These are phyloP conservation scores for Neofusicoccum ribis DNA, from an alignment of 2,329 filamentous ascomycete genomes.

Conservation along the genomic window DNA sequence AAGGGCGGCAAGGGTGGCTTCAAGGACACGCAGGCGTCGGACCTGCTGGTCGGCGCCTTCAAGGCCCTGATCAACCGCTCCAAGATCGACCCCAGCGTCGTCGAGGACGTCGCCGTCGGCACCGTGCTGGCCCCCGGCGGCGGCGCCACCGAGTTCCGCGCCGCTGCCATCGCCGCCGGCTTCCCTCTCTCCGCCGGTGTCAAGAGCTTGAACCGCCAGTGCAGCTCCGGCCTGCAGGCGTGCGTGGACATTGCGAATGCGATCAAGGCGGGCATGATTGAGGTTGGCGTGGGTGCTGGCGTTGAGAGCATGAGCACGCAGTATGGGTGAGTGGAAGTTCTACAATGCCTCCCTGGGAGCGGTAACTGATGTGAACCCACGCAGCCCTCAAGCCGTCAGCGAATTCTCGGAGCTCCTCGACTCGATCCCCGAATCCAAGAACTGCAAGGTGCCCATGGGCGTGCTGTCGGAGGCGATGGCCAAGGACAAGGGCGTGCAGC, in stretches of 20 bases:
- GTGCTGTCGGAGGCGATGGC: conserved; percentile 93
- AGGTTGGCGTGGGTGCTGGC: conserved; percentile 88
- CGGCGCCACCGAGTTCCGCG: conserved; percentile 95
- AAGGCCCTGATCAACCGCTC: conserved; percentile 74
- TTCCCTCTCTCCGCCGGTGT: conserved; percentile 86
- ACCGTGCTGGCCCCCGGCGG: conserved; percentile 89
- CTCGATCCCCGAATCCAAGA: conserved; percentile 74
- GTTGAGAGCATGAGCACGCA: conserved; percentile 95
- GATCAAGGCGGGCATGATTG: conserved; percentile 89
- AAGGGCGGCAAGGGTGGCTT: conserved; percentile 91
- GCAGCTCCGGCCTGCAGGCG: conserved; percentile 88
- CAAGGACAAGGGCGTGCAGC: conserved; percentile 72
- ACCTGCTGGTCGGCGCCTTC: conserved; percentile 82
- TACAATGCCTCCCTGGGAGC: conserved; percentile 51
- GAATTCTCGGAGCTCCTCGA: conserved; percentile 93
- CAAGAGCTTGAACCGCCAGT: conserved; percentile 88
- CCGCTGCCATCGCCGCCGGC: conserved; percentile 84
- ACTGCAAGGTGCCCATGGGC: conserved; percentile 98
- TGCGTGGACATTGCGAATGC: conserved; percentile 93
- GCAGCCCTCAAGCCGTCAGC: conserved; percentile 69
- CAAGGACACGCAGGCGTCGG: conserved; percentile 88
- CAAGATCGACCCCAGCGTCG: conserved; percentile 80
- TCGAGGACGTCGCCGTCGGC: conserved; percentile 92
- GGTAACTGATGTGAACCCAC: too few species aligned
- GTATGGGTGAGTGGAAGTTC: conserved; percentile 56